These are phyloP conservation scores for Akanthomyces uredinophilus DNA, from an alignment of 2,329 filamentous ascomycete genomes.

Conservation along the genomic window DNA sequence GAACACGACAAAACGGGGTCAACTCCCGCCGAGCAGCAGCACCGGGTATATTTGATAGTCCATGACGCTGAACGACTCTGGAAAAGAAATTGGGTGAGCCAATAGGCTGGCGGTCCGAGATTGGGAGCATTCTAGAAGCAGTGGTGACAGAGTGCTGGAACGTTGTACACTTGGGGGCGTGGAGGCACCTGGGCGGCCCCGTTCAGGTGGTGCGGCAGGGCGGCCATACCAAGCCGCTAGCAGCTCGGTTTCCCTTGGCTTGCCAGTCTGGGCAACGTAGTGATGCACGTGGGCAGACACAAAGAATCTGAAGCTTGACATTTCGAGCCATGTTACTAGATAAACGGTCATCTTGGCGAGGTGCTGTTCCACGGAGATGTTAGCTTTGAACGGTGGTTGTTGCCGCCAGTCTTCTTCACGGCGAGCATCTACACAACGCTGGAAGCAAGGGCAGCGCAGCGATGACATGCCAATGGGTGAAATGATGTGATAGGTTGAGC, in stretches of 20 bases:
- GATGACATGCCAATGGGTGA: background rate
- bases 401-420: no score
- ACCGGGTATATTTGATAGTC: no score
- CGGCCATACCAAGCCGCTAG: constrained; percentile 1
- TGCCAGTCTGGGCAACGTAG: background rate
- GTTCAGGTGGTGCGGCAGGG: background rate
- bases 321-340: no score
- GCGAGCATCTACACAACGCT: no score
- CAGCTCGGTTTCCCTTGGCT: background rate
- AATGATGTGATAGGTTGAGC: background rate
- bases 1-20: no score
- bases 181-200: background rate
- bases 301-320: background rate
- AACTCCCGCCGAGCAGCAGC: no score
- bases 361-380: no score
- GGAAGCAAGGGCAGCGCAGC: background rate
- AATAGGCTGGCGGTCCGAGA: background rate
- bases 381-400: no score
- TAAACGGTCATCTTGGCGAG: no score
- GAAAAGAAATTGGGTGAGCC: no score
- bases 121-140: background rate
- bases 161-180: background rate
- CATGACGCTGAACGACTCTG: no score
- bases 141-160: background rate
- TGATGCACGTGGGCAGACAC: background rate